Conservation (phyloP, 768 basidiomycete genomes). For the Boletus sensibilis region DNA sequence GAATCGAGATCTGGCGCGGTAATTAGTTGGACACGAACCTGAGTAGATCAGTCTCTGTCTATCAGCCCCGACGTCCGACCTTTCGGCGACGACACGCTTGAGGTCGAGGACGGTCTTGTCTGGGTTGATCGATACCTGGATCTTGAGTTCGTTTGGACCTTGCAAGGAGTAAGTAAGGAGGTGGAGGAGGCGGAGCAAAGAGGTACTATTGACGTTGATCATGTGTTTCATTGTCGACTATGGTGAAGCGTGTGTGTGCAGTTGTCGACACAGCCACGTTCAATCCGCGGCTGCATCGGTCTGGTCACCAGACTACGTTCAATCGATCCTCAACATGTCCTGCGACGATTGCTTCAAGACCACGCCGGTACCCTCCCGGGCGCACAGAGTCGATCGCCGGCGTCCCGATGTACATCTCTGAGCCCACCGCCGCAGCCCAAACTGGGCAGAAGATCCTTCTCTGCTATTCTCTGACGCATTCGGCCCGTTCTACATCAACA, state of each 20-base stretch:
- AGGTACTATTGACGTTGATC: constrained; percentile 65
- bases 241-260: constrained; percentile 34
- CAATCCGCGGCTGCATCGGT: too few relatives aligned
- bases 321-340: constrained; percentile 34
- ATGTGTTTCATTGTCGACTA: constrained; percentile 59
- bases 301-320: too few relatives aligned
- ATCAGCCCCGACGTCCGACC: constrained; percentile 84
- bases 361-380: constrained; percentile 46
- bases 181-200: background rate
- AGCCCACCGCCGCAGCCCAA: constrained; percentile 35
- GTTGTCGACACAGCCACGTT: constrained; percentile 12
- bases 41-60: constrained; percentile 92
- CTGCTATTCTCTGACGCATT: constrained; percentile 59
- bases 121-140: constrained; percentile 77
- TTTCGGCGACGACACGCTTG: constrained; percentile 83
- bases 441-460: constrained; percentile 53
- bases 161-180: background rate
- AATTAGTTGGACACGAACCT: constrained; percentile 45
- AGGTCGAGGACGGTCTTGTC: constrained; percentile 89
- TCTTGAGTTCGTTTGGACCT: constrained; percentile 92
- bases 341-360: constrained; percentile 54
- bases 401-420: constrained; percentile 55
- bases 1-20: background rate
- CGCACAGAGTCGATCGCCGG: constrained; percentile 37
- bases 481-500: constrained; percentile 58